A percentile compares a stretch with the other conserved stretches of the same genome.
These are phyloP conservation scores for Pinus albicaulis DNA, from an alignment of 75 land plant species.

Conservation along the genomic window DNA sequence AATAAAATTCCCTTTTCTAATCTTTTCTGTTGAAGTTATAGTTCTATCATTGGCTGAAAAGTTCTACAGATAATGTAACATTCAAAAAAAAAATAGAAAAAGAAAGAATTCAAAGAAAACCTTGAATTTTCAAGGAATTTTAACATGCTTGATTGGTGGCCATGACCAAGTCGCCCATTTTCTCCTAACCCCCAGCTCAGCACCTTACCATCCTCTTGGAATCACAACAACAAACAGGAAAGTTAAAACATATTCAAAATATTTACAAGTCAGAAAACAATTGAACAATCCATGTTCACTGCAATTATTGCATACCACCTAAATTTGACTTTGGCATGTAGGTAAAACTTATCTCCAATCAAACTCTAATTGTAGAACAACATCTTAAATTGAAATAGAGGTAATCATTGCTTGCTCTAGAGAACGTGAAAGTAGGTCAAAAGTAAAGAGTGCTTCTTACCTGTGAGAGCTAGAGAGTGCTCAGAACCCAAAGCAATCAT, in stretches of 20 bases:
- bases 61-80: no score
- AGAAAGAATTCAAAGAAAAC: slow-evolving; percentile 15
- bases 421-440: slow-evolving; percentile 3
- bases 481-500: slow-evolving; percentile 69
- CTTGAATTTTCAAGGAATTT: slow-evolving; percentile 48
- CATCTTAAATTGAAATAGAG: not conserved
- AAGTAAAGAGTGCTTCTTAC: slow-evolving; percentile 17
- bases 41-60: no score
- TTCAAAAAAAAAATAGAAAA: no score
- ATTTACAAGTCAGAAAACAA: not conserved
- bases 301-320: not conserved
- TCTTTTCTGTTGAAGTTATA: no score
- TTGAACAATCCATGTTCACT: not conserved
- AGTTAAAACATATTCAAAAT: not conserved
- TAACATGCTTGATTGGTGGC: slow-evolving; percentile 47
- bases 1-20: no score
- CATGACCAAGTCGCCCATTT: slow-evolving; percentile 89
- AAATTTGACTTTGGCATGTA: not conserved
- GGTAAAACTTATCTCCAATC: not conserved
- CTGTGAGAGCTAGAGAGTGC: slow-evolving; percentile 84
- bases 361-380: not conserved
- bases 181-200: slow-evolving; percentile 85
- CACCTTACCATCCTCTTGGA: slow-evolving; percentile 63
- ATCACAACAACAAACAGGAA: slow-evolving; percentile 5
- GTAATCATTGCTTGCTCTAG: slow-evolving; percentile 10